Percentiles rank a stretch among this genome's conserved stretches.
phyloP scores from a whole-genome alignment of 805 yeast species.

The Komagataella populi region DNA sequence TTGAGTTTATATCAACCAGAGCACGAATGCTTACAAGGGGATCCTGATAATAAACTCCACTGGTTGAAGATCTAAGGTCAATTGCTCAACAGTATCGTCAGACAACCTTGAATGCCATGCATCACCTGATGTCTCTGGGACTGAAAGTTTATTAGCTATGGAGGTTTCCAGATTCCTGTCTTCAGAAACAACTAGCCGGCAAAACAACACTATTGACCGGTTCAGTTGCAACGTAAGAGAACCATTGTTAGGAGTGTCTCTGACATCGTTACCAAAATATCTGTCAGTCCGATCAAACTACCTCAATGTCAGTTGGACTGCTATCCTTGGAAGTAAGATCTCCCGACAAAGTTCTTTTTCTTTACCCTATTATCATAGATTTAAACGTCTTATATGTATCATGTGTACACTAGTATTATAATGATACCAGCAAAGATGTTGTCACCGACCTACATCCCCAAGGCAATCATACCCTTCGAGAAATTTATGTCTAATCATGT shows the following conservation, averaged over 20 bases:
- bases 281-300: slow-evolving; percentile 15
- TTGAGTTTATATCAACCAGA: neutral
- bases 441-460: neutral
- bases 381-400: slow-evolving; percentile 1
- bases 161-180: slow-evolving; percentile 14
- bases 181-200: slow-evolving; percentile 13
- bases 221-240: slow-evolving; percentile 14
- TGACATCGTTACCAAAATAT: slow-evolving; percentile 18
- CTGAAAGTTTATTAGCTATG: slow-evolving; percentile 6
- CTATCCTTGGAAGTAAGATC: slow-evolving; percentile 1
- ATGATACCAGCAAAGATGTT: neutral
- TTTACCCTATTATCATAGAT: slow-evolving; percentile 5
- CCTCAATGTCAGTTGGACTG: slow-evolving; percentile 11
- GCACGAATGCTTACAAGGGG: neutral
- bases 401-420: neutral
- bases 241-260: slow-evolving; percentile 13
- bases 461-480: neutral
- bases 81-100: slow-evolving; percentile 8
- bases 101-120: slow-evolving; percentile 10
- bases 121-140: slow-evolving; percentile 7
- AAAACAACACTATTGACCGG: slow-evolving; percentile 16
- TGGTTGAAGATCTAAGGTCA: slow-evolving; percentile 1
- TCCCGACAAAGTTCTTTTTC: slow-evolving; percentile 8
- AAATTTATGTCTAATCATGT: neutral
- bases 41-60: neutral